These are phyloP conservation scores for Colletotrichum sp. DNA, from an alignment of 2,329 filamentous ascomycete genomes.

Conservation along the genomic window DNA sequence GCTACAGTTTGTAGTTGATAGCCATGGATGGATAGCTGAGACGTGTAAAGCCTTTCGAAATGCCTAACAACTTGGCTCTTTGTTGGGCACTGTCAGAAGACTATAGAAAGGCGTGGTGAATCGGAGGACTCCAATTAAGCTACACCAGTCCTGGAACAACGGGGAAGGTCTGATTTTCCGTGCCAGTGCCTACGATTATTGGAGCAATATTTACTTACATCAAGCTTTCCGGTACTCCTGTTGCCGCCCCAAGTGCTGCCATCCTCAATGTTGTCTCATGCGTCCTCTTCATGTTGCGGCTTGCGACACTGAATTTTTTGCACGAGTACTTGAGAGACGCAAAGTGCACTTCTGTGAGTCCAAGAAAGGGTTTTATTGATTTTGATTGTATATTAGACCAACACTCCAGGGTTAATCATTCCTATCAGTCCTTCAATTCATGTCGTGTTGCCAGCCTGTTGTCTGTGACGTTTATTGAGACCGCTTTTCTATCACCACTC, in stretches of 20 bases:
- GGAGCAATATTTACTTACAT: neutral
- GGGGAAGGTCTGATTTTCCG: neutral
- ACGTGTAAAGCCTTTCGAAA: neutral
- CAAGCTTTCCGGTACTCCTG: neutral
- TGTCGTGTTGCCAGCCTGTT: neutral
- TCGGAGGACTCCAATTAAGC: neutral
- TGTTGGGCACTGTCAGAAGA: neutral
- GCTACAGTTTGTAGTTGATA: neutral
- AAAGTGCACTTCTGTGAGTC: neutral
- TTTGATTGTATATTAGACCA: neutral
- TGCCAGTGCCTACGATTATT: neutral
- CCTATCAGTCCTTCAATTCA: neutral
- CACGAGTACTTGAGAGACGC: neutral
- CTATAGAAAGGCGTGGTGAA: neutral
- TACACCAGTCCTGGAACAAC: neutral
- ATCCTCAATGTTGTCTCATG: neutral
- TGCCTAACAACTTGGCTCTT: neutral
- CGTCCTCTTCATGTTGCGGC: neutral
- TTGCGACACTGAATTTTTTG: neutral
- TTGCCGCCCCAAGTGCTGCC: neutral
- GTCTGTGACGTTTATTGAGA: neutral
- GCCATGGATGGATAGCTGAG: neutral
- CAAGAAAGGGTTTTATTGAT: fast-evolving
- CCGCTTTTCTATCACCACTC: neutral
- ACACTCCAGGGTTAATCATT: neutral